Conservation (phyloP, 2,329 filamentous ascomycete species). For the Curvularia eragrostidis region DNA sequence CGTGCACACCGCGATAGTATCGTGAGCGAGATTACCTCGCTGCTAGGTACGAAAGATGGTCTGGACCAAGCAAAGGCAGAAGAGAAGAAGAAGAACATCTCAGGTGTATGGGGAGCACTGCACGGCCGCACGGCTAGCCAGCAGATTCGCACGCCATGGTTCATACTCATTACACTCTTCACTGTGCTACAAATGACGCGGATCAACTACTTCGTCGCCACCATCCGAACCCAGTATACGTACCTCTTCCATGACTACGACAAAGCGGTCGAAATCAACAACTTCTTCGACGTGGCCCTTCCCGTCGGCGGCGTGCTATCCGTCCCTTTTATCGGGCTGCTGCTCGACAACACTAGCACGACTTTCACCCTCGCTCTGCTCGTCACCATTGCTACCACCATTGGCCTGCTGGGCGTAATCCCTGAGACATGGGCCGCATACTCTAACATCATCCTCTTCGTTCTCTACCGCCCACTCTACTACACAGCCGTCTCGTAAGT, state of each 20-base stretch:
- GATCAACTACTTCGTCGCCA: slow-evolving; percentile 95
- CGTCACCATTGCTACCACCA: slow-evolving; percentile 73
- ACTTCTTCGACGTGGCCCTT: slow-evolving; percentile 85
- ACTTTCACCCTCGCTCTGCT: slow-evolving; percentile 73
- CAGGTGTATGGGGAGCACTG: slow-evolving; percentile 86
- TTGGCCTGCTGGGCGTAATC: slow-evolving; percentile 78
- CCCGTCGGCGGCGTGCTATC: slow-evolving; percentile 83
- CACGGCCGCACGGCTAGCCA: slow-evolving; percentile 73
- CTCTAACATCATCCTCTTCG: slow-evolving; percentile 77
- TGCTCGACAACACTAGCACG: slow-evolving; percentile 80
- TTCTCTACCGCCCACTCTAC: slow-evolving; percentile 85
- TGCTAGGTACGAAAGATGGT: slow-evolving; percentile 71
- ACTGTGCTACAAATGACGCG: slow-evolving; percentile 71
- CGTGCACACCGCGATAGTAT: slow-evolving; percentile 67
- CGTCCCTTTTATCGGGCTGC: slow-evolving; percentile 81
- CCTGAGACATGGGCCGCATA: slow-evolving; percentile 76
- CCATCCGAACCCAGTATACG: slow-evolving; percentile 81
- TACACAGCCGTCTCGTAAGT: slow-evolving; percentile 81
- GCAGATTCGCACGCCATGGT: slow-evolving; percentile 84
- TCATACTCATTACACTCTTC: slow-evolving; percentile 81
- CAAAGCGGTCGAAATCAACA: slow-evolving; percentile 74
- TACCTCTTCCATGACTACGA: slow-evolving; percentile 70
- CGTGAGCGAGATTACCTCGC: slow-evolving; percentile 73
- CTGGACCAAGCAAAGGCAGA: slow-evolving; percentile 69
- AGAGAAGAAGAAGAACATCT: slow-evolving; percentile 71